These are phyloP conservation scores for Beauveria sp. DNA, from an alignment of 2,329 filamentous ascomycete genomes.

Conservation along the genomic window DNA sequence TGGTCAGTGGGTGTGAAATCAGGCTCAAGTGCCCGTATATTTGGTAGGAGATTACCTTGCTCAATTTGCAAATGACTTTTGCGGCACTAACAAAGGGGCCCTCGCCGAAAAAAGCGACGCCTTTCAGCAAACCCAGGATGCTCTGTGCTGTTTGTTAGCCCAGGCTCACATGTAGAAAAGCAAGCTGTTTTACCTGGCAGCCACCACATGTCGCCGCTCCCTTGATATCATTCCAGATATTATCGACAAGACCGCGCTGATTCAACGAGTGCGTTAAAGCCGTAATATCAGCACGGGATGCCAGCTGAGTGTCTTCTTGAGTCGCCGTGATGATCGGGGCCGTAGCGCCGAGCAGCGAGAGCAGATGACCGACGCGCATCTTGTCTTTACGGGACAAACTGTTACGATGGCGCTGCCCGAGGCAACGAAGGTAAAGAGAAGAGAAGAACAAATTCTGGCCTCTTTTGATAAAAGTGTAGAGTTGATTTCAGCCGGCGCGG, in stretches of 20 bases:
- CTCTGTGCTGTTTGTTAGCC: conserved; percentile 8
- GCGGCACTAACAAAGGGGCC: conserved; percentile 27
- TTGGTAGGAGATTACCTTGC: conserved; percentile 19
- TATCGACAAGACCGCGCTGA: conserved; percentile 12
- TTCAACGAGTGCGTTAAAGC: background rate
- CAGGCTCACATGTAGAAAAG: background rate
- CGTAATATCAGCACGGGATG: background rate
- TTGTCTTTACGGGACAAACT: background rate
- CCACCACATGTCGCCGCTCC: conserved; percentile 17
- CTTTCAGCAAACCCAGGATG: conserved; percentile 31
- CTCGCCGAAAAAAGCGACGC: conserved; percentile 35
- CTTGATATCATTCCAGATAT: conserved; percentile 21
- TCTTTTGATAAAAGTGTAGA: too few species aligned
- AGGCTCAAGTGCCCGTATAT: background rate
- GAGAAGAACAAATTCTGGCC: background rate
- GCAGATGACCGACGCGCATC: background rate
- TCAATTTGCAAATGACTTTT: conserved; percentile 25
- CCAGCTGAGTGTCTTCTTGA: background rate
- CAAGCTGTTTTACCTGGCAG: conserved; percentile 18
- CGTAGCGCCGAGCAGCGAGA: background rate
- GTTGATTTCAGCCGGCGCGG: background rate
- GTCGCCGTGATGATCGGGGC: background rate
- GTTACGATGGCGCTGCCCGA: too few species aligned
- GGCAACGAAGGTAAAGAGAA: background rate
- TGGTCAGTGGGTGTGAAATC: background rate